Evolutionary conservation across 2,329 filamentous ascomycete species (phyloP).

Genomic region (Phyllosticta capitalensis): DNA sequence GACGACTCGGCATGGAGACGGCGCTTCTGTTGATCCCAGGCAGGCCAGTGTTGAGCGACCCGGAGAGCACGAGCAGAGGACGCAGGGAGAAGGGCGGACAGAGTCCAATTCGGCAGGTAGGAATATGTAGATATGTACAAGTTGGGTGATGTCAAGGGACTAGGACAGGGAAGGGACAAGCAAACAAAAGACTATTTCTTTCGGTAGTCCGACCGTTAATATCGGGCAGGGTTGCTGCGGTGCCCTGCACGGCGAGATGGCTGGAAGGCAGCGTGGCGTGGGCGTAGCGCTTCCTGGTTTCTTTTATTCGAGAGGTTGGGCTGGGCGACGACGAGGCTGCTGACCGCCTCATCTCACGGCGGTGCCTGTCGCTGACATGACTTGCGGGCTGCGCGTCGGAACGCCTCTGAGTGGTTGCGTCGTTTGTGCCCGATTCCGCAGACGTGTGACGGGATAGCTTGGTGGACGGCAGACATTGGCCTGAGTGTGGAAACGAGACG

Average conservation of each 20-base stretch:
- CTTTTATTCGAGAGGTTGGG: neutral
- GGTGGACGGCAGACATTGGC: neutral
- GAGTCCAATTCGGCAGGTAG: neutral
- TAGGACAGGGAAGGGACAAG: neutral
- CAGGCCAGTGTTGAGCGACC: neutral
- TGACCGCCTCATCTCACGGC: neutral
- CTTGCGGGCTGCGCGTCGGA: neutral
- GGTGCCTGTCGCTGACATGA: neutral
- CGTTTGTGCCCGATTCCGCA: neutral
- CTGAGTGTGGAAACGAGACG: neutral
- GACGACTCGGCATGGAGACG: conserved; percentile 1
- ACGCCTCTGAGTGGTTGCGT: neutral
- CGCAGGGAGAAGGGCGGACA: neutral
- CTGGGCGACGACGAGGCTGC: neutral
- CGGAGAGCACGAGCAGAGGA: neutral
- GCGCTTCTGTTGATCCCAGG: neutral
- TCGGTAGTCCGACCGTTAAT: neutral
- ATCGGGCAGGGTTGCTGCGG: neutral
- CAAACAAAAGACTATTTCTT: neutral
- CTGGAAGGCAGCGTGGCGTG: neutral
- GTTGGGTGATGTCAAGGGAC: neutral
- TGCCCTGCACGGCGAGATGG: neutral
- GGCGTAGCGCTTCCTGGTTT: neutral
- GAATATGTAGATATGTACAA: neutral
- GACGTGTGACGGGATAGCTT: too few species aligned